Evolutionary conservation across 2,329 filamentous ascomycete species (phyloP), one percentile per base, ranked within the genome.

Genomic region (Talaromyces rugulosus): DNA sequence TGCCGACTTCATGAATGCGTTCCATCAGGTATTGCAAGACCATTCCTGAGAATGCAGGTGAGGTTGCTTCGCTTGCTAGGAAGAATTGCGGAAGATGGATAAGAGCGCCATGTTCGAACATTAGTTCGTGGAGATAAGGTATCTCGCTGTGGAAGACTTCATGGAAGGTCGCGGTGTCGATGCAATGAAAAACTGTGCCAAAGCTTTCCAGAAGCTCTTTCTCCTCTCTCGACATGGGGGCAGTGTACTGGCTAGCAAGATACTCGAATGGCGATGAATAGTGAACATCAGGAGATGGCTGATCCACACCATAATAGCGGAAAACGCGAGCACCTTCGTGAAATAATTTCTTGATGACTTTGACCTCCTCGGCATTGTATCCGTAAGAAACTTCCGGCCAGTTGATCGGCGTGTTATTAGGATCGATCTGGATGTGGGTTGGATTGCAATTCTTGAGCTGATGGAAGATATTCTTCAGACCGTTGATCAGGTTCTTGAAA

Each of bases 61-160:
- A 97, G 0, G 96, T 99, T 4, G 94, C 94, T 79, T 99, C 95
- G 70, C 93, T 97, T n/a, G 96, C 95, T 58, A 99, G 85, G 77
- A 99, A 95, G 76, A 98, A 99, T 72, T 99, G 95, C 6, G 95
- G 94, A 61, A 99, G 91, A 75, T 99, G 95, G 58, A 99, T 83
- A 44, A 99, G 83, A 30, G 92, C 91, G 1, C 92, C 92, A 75
- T 99, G 95, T 73, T 98, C 92, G 73, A 98, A 96, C 78, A 96
- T 97, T 84, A 98, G 94, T 66, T 96, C 90, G 74, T 99, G 98
- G 42, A 99, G 86, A 75, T 92, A 91, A 42, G 94, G 94, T 64
- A 99, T 98, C 79, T 98, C 95, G 64, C 93, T 91, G 73, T 96
- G 91, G 75, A 99, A 99, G 47, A 99, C 92, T 78, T 99, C 95